These are phyloP conservation scores for Colletotrichum sojae DNA, from an alignment of 2,329 filamentous ascomycete species.

Conservation along the genomic window DNA sequence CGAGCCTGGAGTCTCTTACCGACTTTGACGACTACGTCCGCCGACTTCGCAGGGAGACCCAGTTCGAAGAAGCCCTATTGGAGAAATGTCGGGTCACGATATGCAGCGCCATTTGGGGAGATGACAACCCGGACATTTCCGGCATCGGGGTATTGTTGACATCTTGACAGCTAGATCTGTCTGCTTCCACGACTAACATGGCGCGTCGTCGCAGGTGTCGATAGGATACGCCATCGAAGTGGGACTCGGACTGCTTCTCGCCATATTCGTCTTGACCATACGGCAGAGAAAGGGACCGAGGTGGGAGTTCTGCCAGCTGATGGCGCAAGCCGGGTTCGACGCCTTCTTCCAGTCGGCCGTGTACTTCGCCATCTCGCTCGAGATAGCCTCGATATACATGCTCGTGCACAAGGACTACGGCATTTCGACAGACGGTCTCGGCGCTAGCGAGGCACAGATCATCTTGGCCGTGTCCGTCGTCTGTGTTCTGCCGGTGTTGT, in stretches of 20 bases:
- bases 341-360: slow-evolving; percentile 28
- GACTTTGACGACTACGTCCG: slow-evolving; percentile 1
- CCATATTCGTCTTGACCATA: neutral
- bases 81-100: neutral
- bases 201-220: neutral
- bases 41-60: neutral
- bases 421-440: slow-evolving; percentile 42
- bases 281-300: slow-evolving; percentile 31
- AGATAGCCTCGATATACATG: slow-evolving; percentile 43
- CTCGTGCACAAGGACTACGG: slow-evolving; percentile 45
- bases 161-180: neutral
- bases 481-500: slow-evolving; percentile 45
- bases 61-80: neutral
- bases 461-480: slow-evolving; percentile 43
- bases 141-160: slow-evolving; percentile 12
- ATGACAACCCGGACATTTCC: slow-evolving; percentile 26
- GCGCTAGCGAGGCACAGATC: slow-evolving; percentile 45
- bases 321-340: neutral
- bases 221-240: slow-evolving; percentile 5
- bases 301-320: slow-evolving; percentile 3
- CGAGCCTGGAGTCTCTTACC: neutral
- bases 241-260: slow-evolving; percentile 1
- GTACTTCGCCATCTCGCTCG: slow-evolving; percentile 42
- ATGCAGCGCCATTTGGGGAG: slow-evolving; percentile 7
- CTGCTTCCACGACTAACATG: neutral